Evolutionary conservation across 1,284 basidiomycete genomes (phyloP), one percentile per base, ranked within the genome.

Genomic region (Tylopilus sp.): DNA sequence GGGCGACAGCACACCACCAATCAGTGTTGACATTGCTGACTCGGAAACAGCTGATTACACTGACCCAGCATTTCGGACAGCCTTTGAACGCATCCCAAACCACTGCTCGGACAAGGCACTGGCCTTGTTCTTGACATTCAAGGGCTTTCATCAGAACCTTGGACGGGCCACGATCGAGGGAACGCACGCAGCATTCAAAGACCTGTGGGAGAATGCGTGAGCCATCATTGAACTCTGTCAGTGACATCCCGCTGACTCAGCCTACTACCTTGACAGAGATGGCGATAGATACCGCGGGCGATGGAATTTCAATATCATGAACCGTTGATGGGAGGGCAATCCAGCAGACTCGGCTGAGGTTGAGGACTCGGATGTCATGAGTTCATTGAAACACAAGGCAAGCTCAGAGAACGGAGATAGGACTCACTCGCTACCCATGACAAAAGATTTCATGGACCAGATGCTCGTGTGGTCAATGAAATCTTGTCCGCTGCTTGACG

Each of bases 361-460:
- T 3, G 8, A 55, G 0, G 58, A 68, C 15, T n/a, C n/a, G n/a
- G n/a, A 29, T 29, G 29, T 65, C 3, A 57, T 54, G 16, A 67
- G 41, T 7, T 59, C 57, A 0, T 12, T 69, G 6, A 67, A 65
- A 6, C 67, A 67, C 26, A 68, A 65, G 36, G 26, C 3, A 1
- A 69, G 58, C 57, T 68, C 57, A 0, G 63, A 68, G 39, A 54
- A 41, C 2, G 36, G 62, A 0, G 33, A 69, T 10, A 9, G 58
- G 9, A 65, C 18, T 1, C 61, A 68, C 53, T 68, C 47, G 16
- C 51, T 68, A 0, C 62, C 57, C 0, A 68, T 68, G 56, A 39
- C 41, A 2, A 60, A 39, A 15, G 52, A 18, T 6, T 66, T n/a
- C 57, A 62, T 69, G 67, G 33, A 51, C 0, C 1, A 2, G 3